Conservation (phyloP, 345 rosid species). For the Clarkia xantiana region DNA sequence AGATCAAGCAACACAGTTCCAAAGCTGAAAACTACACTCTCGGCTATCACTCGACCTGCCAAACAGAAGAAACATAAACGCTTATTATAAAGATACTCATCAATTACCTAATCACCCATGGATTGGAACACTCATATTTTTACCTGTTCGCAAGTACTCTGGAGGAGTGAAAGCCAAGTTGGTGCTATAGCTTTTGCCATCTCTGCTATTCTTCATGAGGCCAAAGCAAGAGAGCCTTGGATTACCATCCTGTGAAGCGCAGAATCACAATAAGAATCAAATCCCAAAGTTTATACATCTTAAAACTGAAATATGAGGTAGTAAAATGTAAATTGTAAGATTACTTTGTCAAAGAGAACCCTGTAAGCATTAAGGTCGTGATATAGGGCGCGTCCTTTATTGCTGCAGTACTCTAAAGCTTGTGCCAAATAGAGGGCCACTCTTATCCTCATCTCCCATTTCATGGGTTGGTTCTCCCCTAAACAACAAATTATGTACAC, state of each 20-base stretch:
- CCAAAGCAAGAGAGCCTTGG: conserved; percentile 45
- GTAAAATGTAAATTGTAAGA: neutral
- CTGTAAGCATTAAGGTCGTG: conserved; percentile 41
- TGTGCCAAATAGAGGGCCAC: conserved; percentile 34
- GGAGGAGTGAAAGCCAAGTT: conserved; percentile 44
- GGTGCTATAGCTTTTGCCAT: conserved; percentile 35
- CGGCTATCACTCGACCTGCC: conserved; percentile 31
- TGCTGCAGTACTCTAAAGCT: conserved; percentile 33
- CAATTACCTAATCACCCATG: too few species aligned
- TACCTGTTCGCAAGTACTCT: conserved; percentile 36
- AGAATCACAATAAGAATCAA: neutral
- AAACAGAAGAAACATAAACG: neutral
- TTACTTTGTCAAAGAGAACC: conserved; percentile 30
- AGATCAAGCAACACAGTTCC: conserved; percentile 34
- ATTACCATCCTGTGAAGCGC: conserved; percentile 27
- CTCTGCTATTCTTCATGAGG: conserved; percentile 38
- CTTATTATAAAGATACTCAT: too few species aligned
- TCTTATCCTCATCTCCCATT: conserved; percentile 40
- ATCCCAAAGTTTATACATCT: neutral
- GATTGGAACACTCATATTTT: neutral
- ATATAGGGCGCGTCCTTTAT: conserved; percentile 29
- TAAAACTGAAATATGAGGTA: neutral
- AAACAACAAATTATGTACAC: neutral
- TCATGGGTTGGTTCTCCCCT: conserved; percentile 41
- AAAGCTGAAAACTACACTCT: conserved; percentile 34